Evolutionary conservation across 345 rosid genomes (phyloP), one percentile per base, ranked within the genome.

Genomic region (Mallotus nudiflorus): DNA sequence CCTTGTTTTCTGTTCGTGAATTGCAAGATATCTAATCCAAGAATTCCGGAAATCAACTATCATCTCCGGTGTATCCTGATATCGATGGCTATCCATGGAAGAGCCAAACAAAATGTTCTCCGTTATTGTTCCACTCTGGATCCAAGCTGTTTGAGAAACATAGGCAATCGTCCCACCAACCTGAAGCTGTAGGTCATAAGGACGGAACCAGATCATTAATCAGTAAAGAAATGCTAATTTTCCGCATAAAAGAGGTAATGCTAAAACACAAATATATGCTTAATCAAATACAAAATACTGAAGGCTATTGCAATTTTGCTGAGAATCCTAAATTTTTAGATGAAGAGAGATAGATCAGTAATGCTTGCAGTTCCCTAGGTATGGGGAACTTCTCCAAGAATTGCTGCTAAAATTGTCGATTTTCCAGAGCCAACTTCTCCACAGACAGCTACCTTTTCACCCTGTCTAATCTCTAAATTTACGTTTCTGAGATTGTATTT

Each of bases 351-450:
- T 46, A 35, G 19, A 28, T 8, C 13, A 37, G 60, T 27, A 28
- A 54, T 10, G n/a, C 96, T 80, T 82, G 88, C 98, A 0, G 79
- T 79, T 86, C 98, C 97, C 45, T 71, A 73, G 14, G 82, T 81
- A 58, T 68, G 78, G 28, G 95, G 92, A 67, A 88, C 85, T 80
- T 94, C 98, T 66, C 97, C 96, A 31, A 94, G 97, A 81, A 94
- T 88, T 25, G 97, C 91, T 27, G 97, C 89, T 70, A 94, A 63
- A 74, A 91, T 86, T 62, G 98, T 94, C 7, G 98, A 94, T 82
- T 94, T 94, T 5, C 98, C 98, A 0, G 98, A 90, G 62, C 97
- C 98, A 76, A 94, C 98, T 83, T 91, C 97, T 65, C 97, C 98
- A 58, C 98, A 94, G 45, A 94, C 81, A 15, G 98, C 97, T 9